Conservation (phyloP, 345 rosid species). For the Carallia pectinifolia region DNA sequence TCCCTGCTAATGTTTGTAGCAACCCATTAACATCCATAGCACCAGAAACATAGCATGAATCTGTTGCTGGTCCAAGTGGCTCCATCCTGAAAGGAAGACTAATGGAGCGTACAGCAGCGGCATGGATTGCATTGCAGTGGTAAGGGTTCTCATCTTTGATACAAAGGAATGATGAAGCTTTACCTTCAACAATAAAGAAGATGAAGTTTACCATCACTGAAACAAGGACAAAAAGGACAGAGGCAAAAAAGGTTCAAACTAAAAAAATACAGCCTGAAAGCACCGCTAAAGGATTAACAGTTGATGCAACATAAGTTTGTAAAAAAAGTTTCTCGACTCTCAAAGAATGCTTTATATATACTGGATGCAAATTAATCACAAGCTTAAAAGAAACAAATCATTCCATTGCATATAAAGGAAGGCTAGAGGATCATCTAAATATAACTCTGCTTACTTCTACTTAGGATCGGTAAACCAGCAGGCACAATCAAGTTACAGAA, state of each 20-base stretch:
- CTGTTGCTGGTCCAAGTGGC: constrained; percentile 40
- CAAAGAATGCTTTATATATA: too few relatives aligned
- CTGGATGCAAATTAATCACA: too few relatives aligned
- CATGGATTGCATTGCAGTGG: constrained; percentile 73
- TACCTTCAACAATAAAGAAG: constrained; percentile 40
- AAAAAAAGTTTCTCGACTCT: too few relatives aligned
- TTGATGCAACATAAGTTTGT: too few relatives aligned
- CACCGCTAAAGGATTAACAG: too few relatives aligned
- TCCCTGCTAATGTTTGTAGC: constrained; percentile 54
- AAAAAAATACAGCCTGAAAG: too few relatives aligned
- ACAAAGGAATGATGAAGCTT: constrained; percentile 53
- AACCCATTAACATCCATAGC: constrained; percentile 53
- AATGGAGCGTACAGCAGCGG: constrained; percentile 70
- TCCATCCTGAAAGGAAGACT: constrained; percentile 70
- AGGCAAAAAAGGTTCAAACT: too few relatives aligned
- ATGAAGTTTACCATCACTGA: background rate
- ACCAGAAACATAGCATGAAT: constrained; percentile 47
- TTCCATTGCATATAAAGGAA: too few relatives aligned
- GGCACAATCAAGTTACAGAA: constrained; percentile 73
- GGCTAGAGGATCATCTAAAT: constrained; percentile 4
- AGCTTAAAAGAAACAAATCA: too few relatives aligned
- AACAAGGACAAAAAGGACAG: too few relatives aligned
- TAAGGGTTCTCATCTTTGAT: constrained; percentile 70
- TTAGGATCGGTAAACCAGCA: constrained; percentile 66
- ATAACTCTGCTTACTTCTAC: constrained; percentile 48